Evolutionary conservation across 768 basidiomycete species (phyloP), one percentile per base, ranked within the genome.

Genomic region (Solioccasus polychromus): DNA sequence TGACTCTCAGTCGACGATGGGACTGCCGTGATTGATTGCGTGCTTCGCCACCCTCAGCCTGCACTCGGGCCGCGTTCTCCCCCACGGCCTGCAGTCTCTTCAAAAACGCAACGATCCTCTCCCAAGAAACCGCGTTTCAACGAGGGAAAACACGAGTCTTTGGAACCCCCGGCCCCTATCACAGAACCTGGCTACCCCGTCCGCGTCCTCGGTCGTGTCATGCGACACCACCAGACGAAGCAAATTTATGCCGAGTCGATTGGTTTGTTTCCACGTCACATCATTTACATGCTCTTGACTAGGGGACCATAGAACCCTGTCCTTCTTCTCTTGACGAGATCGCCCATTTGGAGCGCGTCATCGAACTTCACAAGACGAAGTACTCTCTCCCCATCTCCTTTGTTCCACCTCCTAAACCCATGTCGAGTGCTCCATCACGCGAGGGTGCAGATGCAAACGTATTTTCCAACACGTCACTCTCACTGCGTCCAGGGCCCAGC

Each of bases 1-100:
- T 31, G 30, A 31, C 11, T 15, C 4, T 15, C 30, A 31, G 30
- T 31, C 14, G 11, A 31, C 30, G 30, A 31, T 31, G 30, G 28
- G 8, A 28, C 28, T 12, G 28, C 28, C 12, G 80, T 84, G 4
- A 71, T 91, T 20, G 87, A 90, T 36, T 90, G 88, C 55, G 57
- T 69, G 3, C 74, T 79, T 57, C 70, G 67, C 19, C 67, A 69
- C 32, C 61, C 64, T 28, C 58, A 61, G 9, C 50, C 57, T 2
- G 32, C 42, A 20, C 51, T 57, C 3, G 35, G 35, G 30, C 22
- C 28, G 4, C 57, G 39, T n/a, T 37, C 44, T 14, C 44, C 14
- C 61, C 26, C 18, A 23, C 24, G 1, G 23, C 45, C n/a, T n/a
- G n/a, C n/a, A n/a, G 39, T 26, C 24, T 42, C 11, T 35, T 10